Base-by-base conservation (phyloP, 169 alveolate species). In the Plasmodium knowlesi region DNA sequence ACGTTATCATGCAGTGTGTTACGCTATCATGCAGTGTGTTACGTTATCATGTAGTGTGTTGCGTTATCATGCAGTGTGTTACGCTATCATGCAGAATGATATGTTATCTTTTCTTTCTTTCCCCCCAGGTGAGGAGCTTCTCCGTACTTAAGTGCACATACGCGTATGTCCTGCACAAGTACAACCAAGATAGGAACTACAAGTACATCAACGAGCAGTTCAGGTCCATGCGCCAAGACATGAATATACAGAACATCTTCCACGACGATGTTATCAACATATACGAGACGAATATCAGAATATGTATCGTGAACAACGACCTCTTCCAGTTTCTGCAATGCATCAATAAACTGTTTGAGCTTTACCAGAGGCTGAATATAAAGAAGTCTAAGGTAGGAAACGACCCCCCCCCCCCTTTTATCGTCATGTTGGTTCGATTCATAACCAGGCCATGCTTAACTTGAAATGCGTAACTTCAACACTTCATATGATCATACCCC, bases 311-410 rank as follows among this genome's bases (percentile, higher is more conserved):
- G 83, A 95, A 97, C 78, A 97, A 97, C 28, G 99, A 98, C 95
- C 92, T 98, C 43, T 99, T 98, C 74, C 99, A 98, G 83, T 98
- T 98, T 81, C 98, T 98, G 92, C 98, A 98, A 90, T 98, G 99
- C 90, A 98, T 98, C 84, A 98, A 99, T 54, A 98, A 98, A 85
- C 97, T 98, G 28, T 95, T 93, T 57, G 97, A 98, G 72, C 93
- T 98, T 39, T 97, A 97, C 61, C 92, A 95, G 32, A 82, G 91
- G 72, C 97, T 97, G 5, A 50, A 95, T 54, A 92, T 96, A 72
- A 97, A 88, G 37, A 90, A 90, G 72, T 90, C 91, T 3, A 90
- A 82, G 85, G 92, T 82, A 83, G 25, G 37, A n/a, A n/a, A n/a
- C n/a, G n/a, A n/a, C n/a, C n/a, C n/a, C n/a, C n/a, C n/a, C n/a